Evolutionary conservation across 495 filamentous ascomycete genomes (phyloP), one percentile per base, ranked within the genome.

Genomic region (Lineolata rhizophorae): DNA sequence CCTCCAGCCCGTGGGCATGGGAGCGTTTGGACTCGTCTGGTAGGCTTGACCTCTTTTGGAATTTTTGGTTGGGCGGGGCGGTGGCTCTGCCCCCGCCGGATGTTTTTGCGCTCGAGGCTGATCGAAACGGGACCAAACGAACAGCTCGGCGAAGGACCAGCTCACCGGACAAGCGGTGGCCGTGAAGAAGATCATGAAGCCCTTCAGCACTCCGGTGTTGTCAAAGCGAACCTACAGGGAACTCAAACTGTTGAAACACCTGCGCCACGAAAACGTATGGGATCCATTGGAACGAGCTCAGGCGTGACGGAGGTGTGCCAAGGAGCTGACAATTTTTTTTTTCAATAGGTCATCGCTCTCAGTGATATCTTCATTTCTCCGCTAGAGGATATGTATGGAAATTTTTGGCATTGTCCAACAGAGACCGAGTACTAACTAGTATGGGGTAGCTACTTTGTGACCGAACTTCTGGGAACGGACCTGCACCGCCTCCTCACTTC

Each of bases 131-230:
- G n/a, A n/a, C n/a, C n/a, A n/a, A 25, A 6, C 22, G 6, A 25
- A 25, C 49, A 97, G 87, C 56, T 93, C 87, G 28, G 87, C 87
- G 36, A 85, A 76, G 57, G 87, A 97, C 52, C 81, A 94, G 63
- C 81, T 97, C 51, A 95, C 90, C 32, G 72, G 62, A 45, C 81
- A 92, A 50, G 79, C 79, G 48, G 87, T 97, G 36, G 87, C 87
- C 19, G 82, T 97, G 45, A 97, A 97, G 69, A 97, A 97, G 64
- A 97, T 97, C 48, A 95, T 97, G 90, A 97, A 97, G 63, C 87
- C 87, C 4, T 97, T 97, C 59, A 92, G 82, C 62, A 97, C 87
- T 8, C 87, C 87, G 4, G 87, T 97, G 27, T 58, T 97, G 25
- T 87, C 87, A 14, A 97, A 97, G 63, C 64, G 87, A 48, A 97